Conservation (phyloP, 257 asterid species). For the Nicotiana noctiflora region DNA sequence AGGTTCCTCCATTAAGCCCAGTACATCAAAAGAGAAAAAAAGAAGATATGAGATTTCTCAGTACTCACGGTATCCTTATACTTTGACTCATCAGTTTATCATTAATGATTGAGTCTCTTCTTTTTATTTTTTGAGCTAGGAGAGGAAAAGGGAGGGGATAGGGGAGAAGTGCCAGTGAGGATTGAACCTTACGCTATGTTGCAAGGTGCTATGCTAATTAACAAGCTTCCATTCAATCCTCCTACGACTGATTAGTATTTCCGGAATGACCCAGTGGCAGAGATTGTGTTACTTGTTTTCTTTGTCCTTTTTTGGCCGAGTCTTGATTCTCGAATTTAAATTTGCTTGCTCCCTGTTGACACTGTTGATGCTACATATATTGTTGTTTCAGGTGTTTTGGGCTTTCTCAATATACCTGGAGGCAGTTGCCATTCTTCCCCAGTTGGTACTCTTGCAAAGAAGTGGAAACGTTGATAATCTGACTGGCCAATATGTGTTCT, state of each 20-base stretch:
- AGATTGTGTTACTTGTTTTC: background rate
- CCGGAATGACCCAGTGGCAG: background rate
- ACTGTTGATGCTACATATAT: background rate
- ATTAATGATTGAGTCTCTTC: background rate
- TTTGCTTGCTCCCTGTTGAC: background rate
- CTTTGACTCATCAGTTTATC: background rate
- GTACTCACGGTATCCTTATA: background rate
- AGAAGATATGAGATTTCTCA: background rate
- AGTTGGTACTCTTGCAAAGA: conserved; percentile 90
- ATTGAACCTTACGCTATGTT: background rate
- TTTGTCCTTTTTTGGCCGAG: background rate
- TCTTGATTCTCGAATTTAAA: background rate
- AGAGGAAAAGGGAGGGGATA: background rate
- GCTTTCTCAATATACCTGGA: conserved; percentile 82
- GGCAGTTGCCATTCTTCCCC: conserved; percentile 81
- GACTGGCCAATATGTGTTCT: conserved; percentile 86
- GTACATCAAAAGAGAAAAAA: background rate
- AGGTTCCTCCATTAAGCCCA: background rate
- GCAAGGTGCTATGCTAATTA: background rate
- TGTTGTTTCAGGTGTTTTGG: conserved; percentile 63
- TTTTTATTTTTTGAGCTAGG: background rate
- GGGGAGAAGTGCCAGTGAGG: background rate
- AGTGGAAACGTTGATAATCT: conserved; percentile 96
- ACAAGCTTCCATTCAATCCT: background rate
- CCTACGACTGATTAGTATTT: background rate